These are phyloP conservation scores for Juglanconis sp. DNA, from an alignment of 2,329 filamentous ascomycete genomes.

Conservation along the genomic window DNA sequence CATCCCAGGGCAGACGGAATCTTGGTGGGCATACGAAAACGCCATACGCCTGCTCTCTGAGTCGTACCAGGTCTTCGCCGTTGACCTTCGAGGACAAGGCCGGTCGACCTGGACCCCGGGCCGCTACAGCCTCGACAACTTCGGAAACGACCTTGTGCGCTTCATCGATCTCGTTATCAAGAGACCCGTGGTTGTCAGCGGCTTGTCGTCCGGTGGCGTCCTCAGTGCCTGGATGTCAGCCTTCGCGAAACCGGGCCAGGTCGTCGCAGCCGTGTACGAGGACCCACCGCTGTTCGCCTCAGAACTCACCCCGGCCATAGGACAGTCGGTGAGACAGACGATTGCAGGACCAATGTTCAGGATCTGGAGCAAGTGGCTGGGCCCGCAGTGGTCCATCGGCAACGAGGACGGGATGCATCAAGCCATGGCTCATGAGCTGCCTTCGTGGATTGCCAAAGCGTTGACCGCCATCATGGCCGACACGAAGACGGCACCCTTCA, in stretches of 20 bases:
- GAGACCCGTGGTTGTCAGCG: slow-evolving; percentile 18
- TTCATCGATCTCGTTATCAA: slow-evolving; percentile 19
- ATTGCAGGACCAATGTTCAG: slow-evolving; percentile 18
- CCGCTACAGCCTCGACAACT: slow-evolving; percentile 20
- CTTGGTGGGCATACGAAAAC: slow-evolving; percentile 20
- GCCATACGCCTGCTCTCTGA: slow-evolving; percentile 17
- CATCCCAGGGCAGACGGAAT: slow-evolving; percentile 19
- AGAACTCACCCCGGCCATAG: slow-evolving; percentile 16
- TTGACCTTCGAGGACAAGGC: slow-evolving; percentile 21
- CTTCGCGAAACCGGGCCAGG: slow-evolving; percentile 18
- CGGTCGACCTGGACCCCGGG: slow-evolving; percentile 20
- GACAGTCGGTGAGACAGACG: slow-evolving; percentile 14
- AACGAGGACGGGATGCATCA: slow-evolving; percentile 15
- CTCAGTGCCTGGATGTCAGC: slow-evolving; percentile 19
- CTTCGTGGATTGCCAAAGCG: slow-evolving; percentile 13
- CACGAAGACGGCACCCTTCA: slow-evolving; percentile 11
- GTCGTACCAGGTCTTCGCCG: slow-evolving; percentile 20
- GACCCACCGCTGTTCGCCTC: slow-evolving; percentile 20
- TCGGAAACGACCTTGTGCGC: slow-evolving; percentile 20
- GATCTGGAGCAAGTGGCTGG: slow-evolving; percentile 20
- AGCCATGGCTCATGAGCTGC: slow-evolving; percentile 17
- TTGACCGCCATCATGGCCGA: slow-evolving; percentile 13
- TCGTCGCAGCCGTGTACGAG: slow-evolving; percentile 18
- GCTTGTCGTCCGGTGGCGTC: slow-evolving; percentile 20
- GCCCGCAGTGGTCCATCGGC: slow-evolving; percentile 19